Percentiles rank a stretch among this genome's conserved stretches.
Conservation (phyloP, 2,329 filamentous ascomycete species). For the Pseudogymnoascus sp. region DNA sequence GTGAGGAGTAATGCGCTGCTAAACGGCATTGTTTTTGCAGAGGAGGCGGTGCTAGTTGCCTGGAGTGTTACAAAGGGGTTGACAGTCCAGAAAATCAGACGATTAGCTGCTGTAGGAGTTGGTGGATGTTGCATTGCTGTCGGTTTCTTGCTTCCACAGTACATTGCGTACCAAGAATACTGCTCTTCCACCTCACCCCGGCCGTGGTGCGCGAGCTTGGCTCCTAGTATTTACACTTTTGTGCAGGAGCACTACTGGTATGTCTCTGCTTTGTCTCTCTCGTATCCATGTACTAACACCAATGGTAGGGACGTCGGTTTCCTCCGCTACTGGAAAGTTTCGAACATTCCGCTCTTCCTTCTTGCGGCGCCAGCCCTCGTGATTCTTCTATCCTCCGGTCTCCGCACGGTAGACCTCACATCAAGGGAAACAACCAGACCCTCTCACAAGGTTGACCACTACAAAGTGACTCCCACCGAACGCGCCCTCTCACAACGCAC, state of each 20-base stretch:
- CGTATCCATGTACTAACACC: constrained; percentile 1
- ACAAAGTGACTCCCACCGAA: constrained; percentile 9
- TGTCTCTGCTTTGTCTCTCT: constrained; percentile 27
- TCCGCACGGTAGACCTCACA: constrained; percentile 37
- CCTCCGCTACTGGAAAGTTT: constrained; percentile 80
- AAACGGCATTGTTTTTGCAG: constrained; percentile 64
- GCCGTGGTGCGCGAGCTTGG: constrained; percentile 66
- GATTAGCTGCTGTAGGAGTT: constrained; percentile 52
- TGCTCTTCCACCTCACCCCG: constrained; percentile 47
- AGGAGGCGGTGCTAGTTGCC: constrained; percentile 51
- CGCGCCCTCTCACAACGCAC: not conserved
- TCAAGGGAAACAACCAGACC: constrained; percentile 15
- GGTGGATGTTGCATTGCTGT: constrained; percentile 62
- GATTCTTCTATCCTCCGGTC: constrained; percentile 58
- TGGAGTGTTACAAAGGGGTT: constrained; percentile 38
- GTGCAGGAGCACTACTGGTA: constrained; percentile 91
- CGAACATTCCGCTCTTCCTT: constrained; percentile 81
- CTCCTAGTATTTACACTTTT: constrained; percentile 87
- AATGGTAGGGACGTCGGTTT: constrained; percentile 73
- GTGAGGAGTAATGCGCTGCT: constrained; percentile 84
- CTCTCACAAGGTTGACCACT: constrained; percentile 14
- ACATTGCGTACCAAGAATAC: constrained; percentile 65
- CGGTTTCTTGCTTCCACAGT: constrained; percentile 68
- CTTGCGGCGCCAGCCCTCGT: constrained; percentile 72
- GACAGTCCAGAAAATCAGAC: constrained; percentile 39